These are phyloP conservation scores for Saccharomycopsis olivae DNA, from an alignment of 805 yeast species.

Conservation along the genomic window DNA sequence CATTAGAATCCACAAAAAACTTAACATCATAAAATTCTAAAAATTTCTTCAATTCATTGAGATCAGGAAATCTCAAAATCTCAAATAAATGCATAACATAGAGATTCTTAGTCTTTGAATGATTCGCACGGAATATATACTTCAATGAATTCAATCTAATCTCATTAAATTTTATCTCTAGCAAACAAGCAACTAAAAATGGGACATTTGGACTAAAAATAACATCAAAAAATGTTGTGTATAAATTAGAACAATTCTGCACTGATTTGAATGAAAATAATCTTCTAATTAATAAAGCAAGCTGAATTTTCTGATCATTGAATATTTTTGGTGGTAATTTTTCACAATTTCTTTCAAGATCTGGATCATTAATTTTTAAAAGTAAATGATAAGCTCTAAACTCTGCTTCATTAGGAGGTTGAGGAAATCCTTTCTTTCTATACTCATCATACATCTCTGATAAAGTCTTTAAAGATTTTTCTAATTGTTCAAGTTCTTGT, in stretches of 20 bases:
- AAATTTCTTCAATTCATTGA: constrained; percentile 41
- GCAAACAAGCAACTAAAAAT: constrained; percentile 56
- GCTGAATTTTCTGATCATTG: constrained; percentile 46
- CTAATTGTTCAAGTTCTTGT: constrained; percentile 91
- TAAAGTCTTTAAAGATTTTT: constrained; percentile 80
- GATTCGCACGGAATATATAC: constrained; percentile 54
- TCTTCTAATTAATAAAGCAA: constrained; percentile 62
- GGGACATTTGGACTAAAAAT: constrained; percentile 43
- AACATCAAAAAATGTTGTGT: constrained; percentile 51
- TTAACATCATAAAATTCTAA: constrained; percentile 56
- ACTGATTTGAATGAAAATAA: constrained; percentile 40
- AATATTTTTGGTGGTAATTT: constrained; percentile 49
- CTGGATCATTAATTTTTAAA: constrained; percentile 76
- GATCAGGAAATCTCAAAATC: constrained; percentile 59
- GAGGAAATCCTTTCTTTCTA: constrained; percentile 49
- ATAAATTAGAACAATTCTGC: constrained; percentile 52
- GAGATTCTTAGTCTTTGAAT: constrained; percentile 61
- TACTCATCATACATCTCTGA: constrained; percentile 80
- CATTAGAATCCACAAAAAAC: constrained; percentile 25
- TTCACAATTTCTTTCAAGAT: constrained; percentile 67
- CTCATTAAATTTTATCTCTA: constrained; percentile 75
- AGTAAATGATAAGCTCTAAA: constrained; percentile 80
- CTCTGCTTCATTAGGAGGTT: constrained; percentile 80
- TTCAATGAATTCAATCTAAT: constrained; percentile 64
- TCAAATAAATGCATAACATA: constrained; percentile 35